Evolutionary conservation across 768 basidiomycete species (phyloP).

Genomic region (Tylopilus plumbeoviolaceoides): DNA sequence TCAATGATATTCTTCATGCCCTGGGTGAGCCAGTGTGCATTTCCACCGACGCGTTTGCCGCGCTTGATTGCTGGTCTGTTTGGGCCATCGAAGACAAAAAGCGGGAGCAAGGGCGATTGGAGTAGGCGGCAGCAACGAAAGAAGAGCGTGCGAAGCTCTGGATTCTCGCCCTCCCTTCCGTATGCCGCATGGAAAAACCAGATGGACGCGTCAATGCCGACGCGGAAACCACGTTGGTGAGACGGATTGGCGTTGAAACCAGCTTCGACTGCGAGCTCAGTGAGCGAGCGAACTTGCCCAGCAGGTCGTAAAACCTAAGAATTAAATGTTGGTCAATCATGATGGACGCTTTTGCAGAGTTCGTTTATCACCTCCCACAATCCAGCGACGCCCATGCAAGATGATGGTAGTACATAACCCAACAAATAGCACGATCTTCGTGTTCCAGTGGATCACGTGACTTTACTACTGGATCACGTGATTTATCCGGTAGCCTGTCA

Average conservation of each 20-base stretch:
- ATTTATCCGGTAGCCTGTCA: too few relatives aligned
- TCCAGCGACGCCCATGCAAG: slow-evolving; percentile 45
- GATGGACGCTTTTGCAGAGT: too few relatives aligned
- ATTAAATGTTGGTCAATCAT: slow-evolving; percentile 3
- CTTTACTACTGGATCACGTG: background rate
- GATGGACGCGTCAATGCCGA: slow-evolving; percentile 83
- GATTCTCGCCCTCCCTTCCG: slow-evolving; percentile 79
- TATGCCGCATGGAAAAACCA: slow-evolving; percentile 77
- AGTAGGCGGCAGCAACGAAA: slow-evolving; percentile 81
- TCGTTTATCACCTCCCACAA: slow-evolving; percentile 44
- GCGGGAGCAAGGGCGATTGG: slow-evolving; percentile 73
- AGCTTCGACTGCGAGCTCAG: slow-evolving; percentile 68
- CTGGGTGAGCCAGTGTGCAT: slow-evolving; percentile 59
- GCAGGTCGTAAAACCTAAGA: slow-evolving; percentile 65
- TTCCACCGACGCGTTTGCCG: slow-evolving; percentile 64
- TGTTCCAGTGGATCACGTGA: slow-evolving; percentile 3
- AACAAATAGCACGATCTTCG: background rate
- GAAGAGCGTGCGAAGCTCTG: slow-evolving; percentile 78
- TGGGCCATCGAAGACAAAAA: slow-evolving; percentile 92
- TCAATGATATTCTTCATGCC: slow-evolving; percentile 78
- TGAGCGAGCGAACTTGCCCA: slow-evolving; percentile 67
- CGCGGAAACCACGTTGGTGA: slow-evolving; percentile 65
- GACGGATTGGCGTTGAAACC: slow-evolving; percentile 68
- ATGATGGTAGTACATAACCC: background rate
- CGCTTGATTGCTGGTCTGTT: slow-evolving; percentile 79